A percentile compares a stretch with the other conserved stretches of the same genome.
Conservation (phyloP, 306 rosid genomes). For the Rubus idaeus region DNA sequence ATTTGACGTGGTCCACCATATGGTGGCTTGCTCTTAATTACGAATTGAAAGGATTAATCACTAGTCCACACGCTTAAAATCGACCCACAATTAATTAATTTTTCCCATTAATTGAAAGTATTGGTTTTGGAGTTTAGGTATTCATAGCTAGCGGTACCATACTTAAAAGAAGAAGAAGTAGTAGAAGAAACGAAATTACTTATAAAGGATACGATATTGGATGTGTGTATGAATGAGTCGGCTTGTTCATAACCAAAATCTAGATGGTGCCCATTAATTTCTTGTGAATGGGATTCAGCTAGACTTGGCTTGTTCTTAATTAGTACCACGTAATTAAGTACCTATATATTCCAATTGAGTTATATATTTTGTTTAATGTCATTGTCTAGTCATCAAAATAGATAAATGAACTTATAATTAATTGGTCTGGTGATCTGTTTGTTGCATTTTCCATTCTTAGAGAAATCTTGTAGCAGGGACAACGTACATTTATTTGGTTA, state of each 20-base stretch:
- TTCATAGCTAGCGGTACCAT: neutral
- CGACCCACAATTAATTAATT: neutral
- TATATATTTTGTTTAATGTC: neutral
- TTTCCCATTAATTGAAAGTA: neutral
- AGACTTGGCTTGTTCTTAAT: neutral
- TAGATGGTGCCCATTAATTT: too few species aligned
- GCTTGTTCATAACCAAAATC: too few species aligned
- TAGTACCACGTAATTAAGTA: neutral
- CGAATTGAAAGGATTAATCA: neutral
- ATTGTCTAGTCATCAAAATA: neutral
- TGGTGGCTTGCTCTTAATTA: neutral
- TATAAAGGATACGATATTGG: neutral
- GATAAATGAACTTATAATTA: neutral
- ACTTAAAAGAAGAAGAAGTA: neutral
- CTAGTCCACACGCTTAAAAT: neutral
- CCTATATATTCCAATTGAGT: too few species aligned
- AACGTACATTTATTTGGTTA: neutral
- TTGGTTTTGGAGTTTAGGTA: neutral
- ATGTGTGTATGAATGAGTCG: too few species aligned
- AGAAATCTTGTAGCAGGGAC: neutral
- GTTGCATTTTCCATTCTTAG: neutral
- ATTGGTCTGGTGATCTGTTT: neutral
- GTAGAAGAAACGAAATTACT: neutral
- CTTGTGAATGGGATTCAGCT: neutral
- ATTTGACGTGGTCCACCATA: neutral